These are phyloP conservation scores for Echinosophora koreensis DNA, from an alignment of 306 rosid species.

Conservation along the genomic window DNA sequence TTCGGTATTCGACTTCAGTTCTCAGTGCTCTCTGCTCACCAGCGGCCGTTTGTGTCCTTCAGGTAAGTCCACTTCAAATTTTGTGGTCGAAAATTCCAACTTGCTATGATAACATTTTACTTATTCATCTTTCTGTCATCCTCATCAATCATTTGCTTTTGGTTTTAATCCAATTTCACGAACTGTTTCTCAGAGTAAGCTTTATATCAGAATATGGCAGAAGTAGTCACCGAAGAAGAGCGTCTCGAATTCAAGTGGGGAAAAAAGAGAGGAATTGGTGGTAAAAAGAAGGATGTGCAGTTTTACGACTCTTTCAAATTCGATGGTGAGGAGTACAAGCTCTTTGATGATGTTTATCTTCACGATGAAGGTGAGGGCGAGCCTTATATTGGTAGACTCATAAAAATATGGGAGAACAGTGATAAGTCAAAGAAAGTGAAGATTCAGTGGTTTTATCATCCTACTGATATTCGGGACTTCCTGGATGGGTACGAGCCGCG, in stretches of 20 bases:
- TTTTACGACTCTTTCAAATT: slow-evolving; percentile 76
- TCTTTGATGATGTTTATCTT: slow-evolving; percentile 70
- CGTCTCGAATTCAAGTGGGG: slow-evolving; percentile 73
- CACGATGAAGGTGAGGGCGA: slow-evolving; percentile 57
- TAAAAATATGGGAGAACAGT: slow-evolving; percentile 72
- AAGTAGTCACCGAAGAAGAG: slow-evolving; percentile 18
- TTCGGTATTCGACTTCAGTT: too few species aligned
- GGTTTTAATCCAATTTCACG: slow-evolving; percentile 7
- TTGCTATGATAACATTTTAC: background rate
- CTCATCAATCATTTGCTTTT: background rate
- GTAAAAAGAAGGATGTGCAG: slow-evolving; percentile 56
- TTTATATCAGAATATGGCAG: slow-evolving; percentile 55
- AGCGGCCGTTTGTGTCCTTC: too few species aligned
- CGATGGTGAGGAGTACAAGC: slow-evolving; percentile 62
- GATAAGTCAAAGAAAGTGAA: slow-evolving; percentile 67
- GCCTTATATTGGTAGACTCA: slow-evolving; percentile 71
- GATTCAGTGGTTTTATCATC: slow-evolving; percentile 81
- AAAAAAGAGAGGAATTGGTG: slow-evolving; percentile 61
- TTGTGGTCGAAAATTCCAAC: background rate
- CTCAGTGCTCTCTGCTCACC: background rate
- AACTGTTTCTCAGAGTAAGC: background rate
- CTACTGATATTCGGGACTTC: slow-evolving; percentile 61
- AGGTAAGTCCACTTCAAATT: too few species aligned
- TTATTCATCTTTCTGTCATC: background rate
- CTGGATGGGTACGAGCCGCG: slow-evolving; percentile 44